Base-by-base conservation (phyloP, 352 stramenopile species). In the Phytophthora hibernalis region DNA sequence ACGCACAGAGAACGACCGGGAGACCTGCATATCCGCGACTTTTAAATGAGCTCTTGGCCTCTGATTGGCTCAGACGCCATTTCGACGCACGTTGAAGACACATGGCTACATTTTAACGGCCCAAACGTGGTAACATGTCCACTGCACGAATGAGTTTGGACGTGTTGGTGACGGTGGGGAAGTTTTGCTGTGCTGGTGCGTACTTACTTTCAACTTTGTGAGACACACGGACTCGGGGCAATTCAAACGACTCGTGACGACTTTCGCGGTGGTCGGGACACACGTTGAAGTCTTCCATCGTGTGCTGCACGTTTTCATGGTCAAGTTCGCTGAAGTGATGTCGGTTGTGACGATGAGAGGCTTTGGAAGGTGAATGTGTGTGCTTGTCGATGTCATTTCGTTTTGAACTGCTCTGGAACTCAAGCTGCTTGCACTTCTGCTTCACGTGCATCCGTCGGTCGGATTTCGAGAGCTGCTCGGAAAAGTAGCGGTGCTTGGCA, bases 391-490 rank as follows among this genome's bases (percentile, higher is more conserved):
- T 16, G 16, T 31, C 16, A 28, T n/a, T 20, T 40, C 40, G 38
- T 26, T 66, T 73, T n/a, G 47, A 11, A 10, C 43, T 58, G 3
- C 40, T 24, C 18, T 67, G 65, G 18, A 58, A 13, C 16, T 60
- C 55, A 24, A 79, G 44, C n/a, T 65, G 60, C 11, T 58, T 64
- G 55, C 73, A 86, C 20, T 73, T 76, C 2, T 83, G 71, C 38
- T 76, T 72, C 38, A 83, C 68, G 38, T 83, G 78, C 20, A 68
- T 54, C 9, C 83, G 61, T 16, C 79, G 77, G 2, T 69, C 68
- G 2, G 80, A 52, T 56, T 91, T 90, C 13, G 79, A 86, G 30
- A 91, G 73, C 54, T 91, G 79, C 9, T 83, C 77, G 12, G 67
- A 66, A 15, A 87, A 77, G 30, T 90, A 89, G 1, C 71, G 49